A percentile compares a stretch with the other conserved stretches of the same genome.
phyloP scores from a whole-genome alignment of 176 grass and related monocot species.

The Phyllostachys edulis region DNA sequence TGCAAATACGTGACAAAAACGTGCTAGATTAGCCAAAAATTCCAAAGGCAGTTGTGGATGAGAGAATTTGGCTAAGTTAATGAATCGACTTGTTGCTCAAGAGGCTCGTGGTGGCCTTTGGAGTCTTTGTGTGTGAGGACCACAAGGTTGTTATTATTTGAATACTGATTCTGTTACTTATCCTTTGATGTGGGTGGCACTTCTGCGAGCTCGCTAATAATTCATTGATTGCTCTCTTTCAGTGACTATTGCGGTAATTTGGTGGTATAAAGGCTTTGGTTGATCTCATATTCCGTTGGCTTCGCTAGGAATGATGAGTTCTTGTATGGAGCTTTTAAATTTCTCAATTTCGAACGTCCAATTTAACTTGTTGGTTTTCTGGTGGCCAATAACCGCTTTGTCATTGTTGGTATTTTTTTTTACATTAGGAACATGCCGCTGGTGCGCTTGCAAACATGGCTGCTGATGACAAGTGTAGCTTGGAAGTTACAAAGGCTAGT shows the following conservation, averaged over 20 bases:
- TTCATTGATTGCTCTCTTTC: slow-evolving; percentile 35
- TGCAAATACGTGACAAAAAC: too few species aligned
- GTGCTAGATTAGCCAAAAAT: too few species aligned
- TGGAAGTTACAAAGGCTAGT: slow-evolving; percentile 92
- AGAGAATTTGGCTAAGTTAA: slow-evolving; percentile 85
- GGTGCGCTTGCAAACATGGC: slow-evolving; percentile 96
- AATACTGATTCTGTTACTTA: slow-evolving; percentile 23
- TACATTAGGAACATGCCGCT: slow-evolving; percentile 89
- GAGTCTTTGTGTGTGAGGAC: slow-evolving; percentile 98
- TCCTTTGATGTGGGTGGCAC: background rate
- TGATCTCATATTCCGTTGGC: slow-evolving; percentile 92
- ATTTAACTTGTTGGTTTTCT: background rate
- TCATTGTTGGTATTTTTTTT: slow-evolving; percentile 28
- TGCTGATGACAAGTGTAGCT: slow-evolving; percentile 97
- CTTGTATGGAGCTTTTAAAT: slow-evolving; percentile 60
- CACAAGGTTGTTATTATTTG: slow-evolving; percentile 78
- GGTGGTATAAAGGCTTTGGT: slow-evolving; percentile 91
- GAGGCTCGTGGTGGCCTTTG: slow-evolving; percentile 98
- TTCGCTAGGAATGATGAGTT: slow-evolving; percentile 84
- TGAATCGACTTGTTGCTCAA: slow-evolving; percentile 92
- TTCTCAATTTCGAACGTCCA: slow-evolving; percentile 16
- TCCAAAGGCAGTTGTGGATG: slow-evolving; percentile 94
- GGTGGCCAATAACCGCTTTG: background rate
- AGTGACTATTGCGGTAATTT: slow-evolving; percentile 78
- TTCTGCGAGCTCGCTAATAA: slow-evolving; percentile 21